Conservation (phyloP, 2,329 filamentous ascomycete species). For the Claviceps purpurea region DNA sequence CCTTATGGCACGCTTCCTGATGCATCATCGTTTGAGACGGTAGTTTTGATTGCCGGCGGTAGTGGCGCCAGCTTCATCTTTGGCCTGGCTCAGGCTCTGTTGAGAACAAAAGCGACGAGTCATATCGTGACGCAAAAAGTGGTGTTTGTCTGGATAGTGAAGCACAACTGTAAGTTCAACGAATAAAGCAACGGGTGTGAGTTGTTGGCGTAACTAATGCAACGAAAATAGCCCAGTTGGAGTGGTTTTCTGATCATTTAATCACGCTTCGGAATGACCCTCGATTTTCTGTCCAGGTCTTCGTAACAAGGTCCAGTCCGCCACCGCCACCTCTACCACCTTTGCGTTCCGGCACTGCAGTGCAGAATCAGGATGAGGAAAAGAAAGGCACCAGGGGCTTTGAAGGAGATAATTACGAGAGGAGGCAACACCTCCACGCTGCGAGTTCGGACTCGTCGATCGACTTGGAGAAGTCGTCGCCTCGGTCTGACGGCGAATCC, state of each 20-base stretch:
- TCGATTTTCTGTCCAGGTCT: constrained; percentile 19
- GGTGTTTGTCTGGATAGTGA: constrained; percentile 28
- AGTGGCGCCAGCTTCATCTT: constrained; percentile 45
- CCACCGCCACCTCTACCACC: background rate
- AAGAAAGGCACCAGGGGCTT: background rate
- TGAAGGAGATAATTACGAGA: background rate
- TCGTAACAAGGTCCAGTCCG: constrained; percentile 18
- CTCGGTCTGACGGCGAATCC: constrained; percentile 9
- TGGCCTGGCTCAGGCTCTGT: constrained; percentile 24
- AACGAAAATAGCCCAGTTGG: constrained; percentile 17
- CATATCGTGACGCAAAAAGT: constrained; percentile 13
- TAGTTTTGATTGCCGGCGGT: constrained; percentile 47
- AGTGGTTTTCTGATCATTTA: constrained; percentile 26
- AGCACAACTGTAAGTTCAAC: constrained; percentile 19
- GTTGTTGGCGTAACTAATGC: background rate
- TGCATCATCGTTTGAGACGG: constrained; percentile 36
- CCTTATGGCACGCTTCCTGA: constrained; percentile 44
- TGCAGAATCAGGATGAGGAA: background rate
- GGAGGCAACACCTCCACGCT: background rate
- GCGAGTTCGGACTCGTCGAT: background rate
- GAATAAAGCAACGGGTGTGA: background rate
- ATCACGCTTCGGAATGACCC: constrained; percentile 16
- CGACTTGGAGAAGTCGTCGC: constrained; percentile 8
- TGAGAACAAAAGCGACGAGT: constrained; percentile 13
- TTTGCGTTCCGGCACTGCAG: background rate